Percentiles rank a stretch among this genome's conserved stretches.
Evolutionary conservation across 139 green algal species (phyloP).

Genomic region (Monoraphidium neglectum): DNA sequence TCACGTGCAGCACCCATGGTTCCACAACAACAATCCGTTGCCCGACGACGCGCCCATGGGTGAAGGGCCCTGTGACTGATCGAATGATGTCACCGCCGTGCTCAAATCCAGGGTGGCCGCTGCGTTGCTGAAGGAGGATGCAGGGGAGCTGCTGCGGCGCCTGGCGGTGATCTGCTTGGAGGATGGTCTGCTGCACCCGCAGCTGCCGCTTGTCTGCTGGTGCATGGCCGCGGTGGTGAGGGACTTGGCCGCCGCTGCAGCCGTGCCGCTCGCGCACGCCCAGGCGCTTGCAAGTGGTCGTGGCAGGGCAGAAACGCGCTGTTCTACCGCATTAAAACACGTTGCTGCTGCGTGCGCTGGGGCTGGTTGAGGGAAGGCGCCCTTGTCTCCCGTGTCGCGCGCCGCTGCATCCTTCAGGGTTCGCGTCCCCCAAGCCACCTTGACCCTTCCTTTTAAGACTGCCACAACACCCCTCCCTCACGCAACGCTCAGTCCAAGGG

Average conservation of each 20-base stretch:
- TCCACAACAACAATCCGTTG: conserved; percentile 37
- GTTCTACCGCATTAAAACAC: no score
- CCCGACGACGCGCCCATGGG: not conserved
- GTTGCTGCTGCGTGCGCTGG: no score
- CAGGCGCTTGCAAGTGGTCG: no score
- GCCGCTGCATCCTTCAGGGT: no score
- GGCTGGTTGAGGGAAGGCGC: no score
- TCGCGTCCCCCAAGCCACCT: no score
- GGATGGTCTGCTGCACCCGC: conserved; percentile 60
- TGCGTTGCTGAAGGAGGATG: conserved; percentile 28
- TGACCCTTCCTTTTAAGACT: no score
- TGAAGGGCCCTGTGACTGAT: not conserved
- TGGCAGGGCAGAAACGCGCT: no score
- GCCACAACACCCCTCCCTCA: not conserved
- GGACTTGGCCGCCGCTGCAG: no score
- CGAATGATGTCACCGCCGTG: not conserved
- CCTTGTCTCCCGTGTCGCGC: no score
- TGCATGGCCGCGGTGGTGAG: conserved; percentile 55
- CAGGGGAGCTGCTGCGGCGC: conserved; percentile 46
- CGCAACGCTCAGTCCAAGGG: conserved; percentile 32
- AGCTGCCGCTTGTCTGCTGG: conserved; percentile 57
- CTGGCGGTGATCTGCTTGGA: conserved; percentile 60
- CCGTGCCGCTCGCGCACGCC: no score
- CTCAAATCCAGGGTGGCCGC: conserved; percentile 4
- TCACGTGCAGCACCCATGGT: conserved; percentile 36